These are phyloP conservation scores for Fusarium falciforme DNA, from an alignment of 2,329 filamentous ascomycete species.

Conservation along the genomic window DNA sequence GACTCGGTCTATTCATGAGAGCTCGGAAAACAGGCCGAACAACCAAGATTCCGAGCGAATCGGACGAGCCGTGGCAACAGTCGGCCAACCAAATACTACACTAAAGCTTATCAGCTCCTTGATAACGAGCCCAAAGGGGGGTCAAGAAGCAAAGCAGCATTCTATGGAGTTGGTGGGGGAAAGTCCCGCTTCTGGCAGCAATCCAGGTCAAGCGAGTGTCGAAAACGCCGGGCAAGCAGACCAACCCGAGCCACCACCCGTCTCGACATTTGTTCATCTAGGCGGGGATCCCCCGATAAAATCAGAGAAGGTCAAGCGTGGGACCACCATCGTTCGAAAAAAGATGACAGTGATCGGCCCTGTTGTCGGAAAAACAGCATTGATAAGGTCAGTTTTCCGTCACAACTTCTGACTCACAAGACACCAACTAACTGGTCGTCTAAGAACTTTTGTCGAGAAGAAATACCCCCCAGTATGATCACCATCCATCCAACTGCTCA, in stretches of 20 bases:
- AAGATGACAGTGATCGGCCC: neutral
- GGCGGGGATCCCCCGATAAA: neutral
- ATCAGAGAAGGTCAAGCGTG: neutral
- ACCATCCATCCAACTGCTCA: neutral
- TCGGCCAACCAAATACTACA: neutral
- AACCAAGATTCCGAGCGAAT: too few species aligned
- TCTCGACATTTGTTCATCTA: neutral
- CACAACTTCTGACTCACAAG: neutral
- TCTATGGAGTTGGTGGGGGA: neutral
- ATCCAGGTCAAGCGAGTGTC: neutral
- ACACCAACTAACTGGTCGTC: neutral
- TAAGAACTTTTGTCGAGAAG: neutral
- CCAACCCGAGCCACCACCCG: neutral
- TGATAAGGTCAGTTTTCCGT: neutral
- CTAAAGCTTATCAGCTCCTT: neutral
- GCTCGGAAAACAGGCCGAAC: neutral
- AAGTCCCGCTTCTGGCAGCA: neutral
- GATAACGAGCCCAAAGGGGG: neutral
- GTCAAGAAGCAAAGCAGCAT: neutral
- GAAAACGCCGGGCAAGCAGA: neutral
- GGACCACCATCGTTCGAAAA: neutral
- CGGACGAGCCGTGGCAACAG: neutral
- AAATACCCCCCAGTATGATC: neutral
- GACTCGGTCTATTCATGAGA: neutral
- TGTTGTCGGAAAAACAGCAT: neutral